Base-by-base conservation (phyloP, 306 rosid genomes). In the Cicer cuneatum region DNA sequence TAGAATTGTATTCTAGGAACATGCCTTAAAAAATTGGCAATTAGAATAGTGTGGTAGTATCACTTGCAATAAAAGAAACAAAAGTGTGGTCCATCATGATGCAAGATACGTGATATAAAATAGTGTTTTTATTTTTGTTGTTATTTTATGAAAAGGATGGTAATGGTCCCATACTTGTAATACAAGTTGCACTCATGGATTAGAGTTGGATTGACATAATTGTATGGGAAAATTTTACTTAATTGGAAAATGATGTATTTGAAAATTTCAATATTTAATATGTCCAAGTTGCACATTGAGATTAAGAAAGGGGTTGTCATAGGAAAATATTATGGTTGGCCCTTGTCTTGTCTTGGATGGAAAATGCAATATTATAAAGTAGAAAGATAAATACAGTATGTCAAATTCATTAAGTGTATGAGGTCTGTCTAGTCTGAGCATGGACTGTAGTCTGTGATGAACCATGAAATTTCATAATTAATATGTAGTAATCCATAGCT, bases 311-410 rank as follows among this genome's bases (percentile, higher is more conserved):
- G 61, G 53, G n/a, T 41, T 46, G 57, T 72, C 14, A 69, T 69
- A 78, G 69, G 83, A 80, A 80, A 76, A 68, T 29, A 39, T 61
- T 72, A 14, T 35, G 49, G 66, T 29, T 62, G 61, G 80, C 78
- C 77, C 72, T 80, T 73, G 64, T n/a, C 78, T 77, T 54, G 56
- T 69, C 41, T 52, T 64, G 53, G 48, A 37, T 29, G 35, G 5
- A 29, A 29, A 29, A 29, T 29, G 35, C 35, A 29, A 29, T 29
- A 29, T 29, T 29, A 29, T 3, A 3, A 29, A 29, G 35, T 29
- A 29, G 35, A 29, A 29, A 29, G 5, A 29, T 29, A 29, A 29
- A 3, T 29, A 29, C 35, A 29, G 35, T 29, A 29, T 29, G 35
- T 29, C 35, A 29, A 29, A 3, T 3, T 29, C 35, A 29, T 29